Base-by-base conservation (phyloP, 2,329 filamentous ascomycete genomes). In the Akanthomyces muscarius region DNA sequence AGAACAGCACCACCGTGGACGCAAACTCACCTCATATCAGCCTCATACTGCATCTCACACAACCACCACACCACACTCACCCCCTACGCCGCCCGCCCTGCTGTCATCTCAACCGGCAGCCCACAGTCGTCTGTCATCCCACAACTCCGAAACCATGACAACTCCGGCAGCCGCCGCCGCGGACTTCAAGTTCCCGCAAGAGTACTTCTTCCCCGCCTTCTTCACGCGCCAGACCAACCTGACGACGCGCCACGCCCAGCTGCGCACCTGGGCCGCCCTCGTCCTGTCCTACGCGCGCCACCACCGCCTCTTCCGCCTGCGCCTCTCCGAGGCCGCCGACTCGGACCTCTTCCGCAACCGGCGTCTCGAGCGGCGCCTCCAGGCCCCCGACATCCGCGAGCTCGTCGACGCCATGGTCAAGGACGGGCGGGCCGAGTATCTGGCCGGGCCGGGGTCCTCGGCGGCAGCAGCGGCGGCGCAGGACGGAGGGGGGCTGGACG, bases 211-310 rank as follows among this genome's bases (percentile, higher is more conserved):
- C 80, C 91, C 91, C 0, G 88, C 91, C 72, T 93, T 95, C 87
- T 95, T 90, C 85, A 92, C 89, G 62, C 86, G 86, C 61, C 91
- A 95, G 76, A 85, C 88, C 42, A 91, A 91, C 78, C 81, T 86
- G 65, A 83, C 84, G 36, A 94, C 90, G 11, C 88, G 84, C 72
- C 85, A 88, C 76, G 86, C 88, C 52, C 91, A 95, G 72, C 87
- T 92, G 65, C 80, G 84, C 64, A 93, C 93, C 77, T 99, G 95
- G 95, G 87, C 89, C n/a, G 76, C 85, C 38, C 85, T 97, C 18
- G 86, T 98, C 72, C 91, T 92, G 65, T 77, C 88, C 72, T 97
- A 96, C 87, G 91, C 90, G 76, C 86, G 86, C 0, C 84, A 91
- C 77, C 82, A 94, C 79, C 87, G 86, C 69, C 79, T 93, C 72